Evolutionary conservation across 2,329 filamentous ascomycete species (phyloP).

Genomic region (Microdochium paspali): DNA sequence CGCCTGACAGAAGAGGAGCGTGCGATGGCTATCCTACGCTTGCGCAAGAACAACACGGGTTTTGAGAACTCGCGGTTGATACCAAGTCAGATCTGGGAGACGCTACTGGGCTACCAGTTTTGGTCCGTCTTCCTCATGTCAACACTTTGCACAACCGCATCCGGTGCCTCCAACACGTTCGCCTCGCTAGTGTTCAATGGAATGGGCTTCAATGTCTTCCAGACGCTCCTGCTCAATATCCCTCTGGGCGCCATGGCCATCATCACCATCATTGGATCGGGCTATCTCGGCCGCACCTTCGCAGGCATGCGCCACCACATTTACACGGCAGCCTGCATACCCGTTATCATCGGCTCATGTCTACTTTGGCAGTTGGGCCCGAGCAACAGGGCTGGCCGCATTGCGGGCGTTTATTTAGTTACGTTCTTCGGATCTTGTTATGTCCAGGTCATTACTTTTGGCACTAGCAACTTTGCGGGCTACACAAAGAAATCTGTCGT

Average conservation of each 20-base stretch:
- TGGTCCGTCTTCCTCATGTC: slow-evolving; percentile 29
- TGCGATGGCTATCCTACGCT: slow-evolving; percentile 15
- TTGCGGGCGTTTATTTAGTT: slow-evolving; percentile 39
- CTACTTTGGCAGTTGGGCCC: slow-evolving; percentile 33
- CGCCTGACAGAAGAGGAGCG: slow-evolving; percentile 15
- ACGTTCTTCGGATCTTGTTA: slow-evolving; percentile 33
- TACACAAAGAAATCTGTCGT: slow-evolving; percentile 40
- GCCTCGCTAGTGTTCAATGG: slow-evolving; percentile 33
- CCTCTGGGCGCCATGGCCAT: slow-evolving; percentile 25
- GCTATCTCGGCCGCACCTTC: slow-evolving; percentile 28
- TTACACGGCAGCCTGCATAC: slow-evolving; percentile 25
- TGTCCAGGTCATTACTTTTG: slow-evolving; percentile 37
- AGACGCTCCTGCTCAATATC: slow-evolving; percentile 31
- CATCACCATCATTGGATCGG: slow-evolving; percentile 24
- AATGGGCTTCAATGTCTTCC: slow-evolving; percentile 32
- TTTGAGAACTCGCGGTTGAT: slow-evolving; percentile 34
- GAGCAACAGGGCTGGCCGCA: slow-evolving; percentile 26
- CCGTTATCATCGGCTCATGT: slow-evolving; percentile 28
- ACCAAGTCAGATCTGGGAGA: slow-evolving; percentile 27
- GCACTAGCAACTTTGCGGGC: slow-evolving; percentile 39
- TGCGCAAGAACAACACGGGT: slow-evolving; percentile 24
- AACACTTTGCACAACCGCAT: slow-evolving; percentile 30
- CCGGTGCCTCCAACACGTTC: slow-evolving; percentile 32
- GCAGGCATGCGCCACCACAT: slow-evolving; percentile 24
- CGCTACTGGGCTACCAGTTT: slow-evolving; percentile 21